Evolutionary conservation across 208 protist genomes (phyloP).

Genomic region (Trypanosoma congolense): DNA sequence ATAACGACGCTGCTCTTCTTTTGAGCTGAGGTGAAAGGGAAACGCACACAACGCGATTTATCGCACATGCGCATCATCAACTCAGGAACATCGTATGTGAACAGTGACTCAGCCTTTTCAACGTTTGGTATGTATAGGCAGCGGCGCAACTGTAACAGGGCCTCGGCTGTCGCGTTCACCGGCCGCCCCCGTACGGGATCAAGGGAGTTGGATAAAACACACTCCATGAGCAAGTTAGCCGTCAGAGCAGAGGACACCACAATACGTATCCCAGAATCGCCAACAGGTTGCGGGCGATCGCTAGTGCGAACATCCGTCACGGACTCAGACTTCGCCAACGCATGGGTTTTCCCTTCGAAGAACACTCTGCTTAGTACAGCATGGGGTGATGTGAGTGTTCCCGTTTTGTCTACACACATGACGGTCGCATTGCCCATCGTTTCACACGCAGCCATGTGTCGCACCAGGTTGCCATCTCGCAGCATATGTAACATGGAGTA

Average conservation of each 20-base stretch:
- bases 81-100: constrained; percentile 11
- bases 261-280: neutral
- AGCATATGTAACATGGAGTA: constrained; percentile 96
- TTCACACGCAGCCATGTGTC: constrained; percentile 94
- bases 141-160: constrained; percentile 37
- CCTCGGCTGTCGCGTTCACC: constrained; percentile 70
- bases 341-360: constrained; percentile 24
- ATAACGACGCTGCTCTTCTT: constrained; percentile 67
- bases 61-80: constrained; percentile 43
- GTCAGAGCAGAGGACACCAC: constrained; percentile 22
- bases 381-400: constrained; percentile 90
- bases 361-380: constrained; percentile 84
- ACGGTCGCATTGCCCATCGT: constrained; percentile 94
- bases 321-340: neutral
- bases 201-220: constrained; percentile 49
- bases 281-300: neutral
- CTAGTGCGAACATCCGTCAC: neutral
- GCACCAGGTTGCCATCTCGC: constrained; percentile 92
- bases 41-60: constrained; percentile 39
- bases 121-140: constrained; percentile 14
- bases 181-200: constrained; percentile 53
- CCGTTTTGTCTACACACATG: constrained; percentile 93
- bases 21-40: constrained; percentile 66
- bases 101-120: constrained; percentile 9
- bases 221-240: constrained; percentile 53